Percentiles rank a stretch among this genome's conserved stretches.
phyloP scores from a whole-genome alignment of 108 stramenopile genomes.

The Pseudonitzschia multiseries region DNA sequence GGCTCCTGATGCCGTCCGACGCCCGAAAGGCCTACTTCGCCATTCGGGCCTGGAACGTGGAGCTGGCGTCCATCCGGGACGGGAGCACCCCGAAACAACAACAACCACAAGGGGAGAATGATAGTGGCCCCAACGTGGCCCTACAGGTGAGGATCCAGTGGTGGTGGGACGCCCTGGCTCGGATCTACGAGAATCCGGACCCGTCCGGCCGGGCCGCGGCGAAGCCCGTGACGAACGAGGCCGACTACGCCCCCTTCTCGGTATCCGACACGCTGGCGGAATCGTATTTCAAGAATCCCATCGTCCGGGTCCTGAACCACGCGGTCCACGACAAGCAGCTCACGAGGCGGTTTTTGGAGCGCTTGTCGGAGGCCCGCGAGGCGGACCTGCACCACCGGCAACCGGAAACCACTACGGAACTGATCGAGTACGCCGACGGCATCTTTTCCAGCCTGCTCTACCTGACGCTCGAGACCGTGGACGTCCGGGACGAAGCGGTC shows the following conservation, averaged over 20 bases:
- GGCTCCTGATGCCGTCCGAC: slow-evolving; percentile 68
- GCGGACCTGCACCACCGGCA: slow-evolving; percentile 62
- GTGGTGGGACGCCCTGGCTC: slow-evolving; percentile 72
- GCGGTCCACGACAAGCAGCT: slow-evolving; percentile 53
- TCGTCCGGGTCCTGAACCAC: slow-evolving; percentile 50
- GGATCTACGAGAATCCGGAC: slow-evolving; percentile 48
- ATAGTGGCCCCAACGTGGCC: slow-evolving; percentile 36
- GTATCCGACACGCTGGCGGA: slow-evolving; percentile 21
- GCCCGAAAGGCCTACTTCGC: slow-evolving; percentile 66
- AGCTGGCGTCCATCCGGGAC: slow-evolving; percentile 77
- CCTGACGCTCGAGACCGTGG: slow-evolving; percentile 55
- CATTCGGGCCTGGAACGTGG: slow-evolving; percentile 79
- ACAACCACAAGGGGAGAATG: background rate
- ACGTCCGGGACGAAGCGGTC: slow-evolving; percentile 61
- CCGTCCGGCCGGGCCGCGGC: too few species aligned
- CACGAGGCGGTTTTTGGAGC: slow-evolving; percentile 70
- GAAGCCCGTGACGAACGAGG: background rate
- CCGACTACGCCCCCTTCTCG: background rate
- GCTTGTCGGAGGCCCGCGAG: slow-evolving; percentile 71
- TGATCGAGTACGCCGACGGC: slow-evolving; percentile 73
- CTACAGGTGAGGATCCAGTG: slow-evolving; percentile 71
- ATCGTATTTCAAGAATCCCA: slow-evolving; percentile 67
- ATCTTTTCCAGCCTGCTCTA: slow-evolving; percentile 68
- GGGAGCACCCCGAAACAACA: slow-evolving; percentile 18
- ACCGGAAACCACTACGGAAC: slow-evolving; percentile 48